Evolutionary conservation across 75 land plant species (phyloP), one percentile per base, ranked within the genome.

Genomic region (Pinus albicaulis): DNA sequence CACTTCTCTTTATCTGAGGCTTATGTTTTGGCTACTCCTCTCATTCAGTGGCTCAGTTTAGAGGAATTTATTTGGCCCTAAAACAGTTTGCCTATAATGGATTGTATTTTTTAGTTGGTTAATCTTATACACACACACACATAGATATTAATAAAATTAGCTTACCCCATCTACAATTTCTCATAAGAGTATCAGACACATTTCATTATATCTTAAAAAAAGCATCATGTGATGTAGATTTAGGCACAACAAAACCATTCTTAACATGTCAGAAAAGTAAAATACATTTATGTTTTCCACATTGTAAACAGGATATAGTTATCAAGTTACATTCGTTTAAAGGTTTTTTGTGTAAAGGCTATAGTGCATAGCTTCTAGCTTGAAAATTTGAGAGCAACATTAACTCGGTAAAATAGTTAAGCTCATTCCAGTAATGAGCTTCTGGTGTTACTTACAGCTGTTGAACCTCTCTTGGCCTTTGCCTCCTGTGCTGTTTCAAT

Each of bases 401-500:
- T 41, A n/a, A 38, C 24, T n/a, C 4, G 2, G 11, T 38, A n/a
- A 68, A 16, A 13, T 41, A 12, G 3, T 68, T 8, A 38, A 68
- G 4, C 11, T 68, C 71, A 65, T 38, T 68, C 71, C 23, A 68
- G n/a, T 41, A 8, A 48, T 36, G 34, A 31, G 69, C 74, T 52
- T 22, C 41, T 36, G 23, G 73, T 59, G 56, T 19, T 64, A 83
- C 96, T 84, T 91, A 96, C 99, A 77, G 97, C 91, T 82, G 71
- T 81, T 23, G 92, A 75, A 24, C 88, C 87, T 38, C 93, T 85
- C 79, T 88, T 93, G 36, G 94, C 80, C 83, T 89, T 91, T 28
- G 96, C 94, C 77, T 93, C 91, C 2, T 84, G 88, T 74, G 96
- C 78, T 61, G 99, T 91, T 74, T 96, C 99, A 76, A 91, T 55